Evolutionary conservation across 805 yeast species (phyloP), one percentile per base, ranked within the genome.

Genomic region (Metschnikowia borealis): DNA sequence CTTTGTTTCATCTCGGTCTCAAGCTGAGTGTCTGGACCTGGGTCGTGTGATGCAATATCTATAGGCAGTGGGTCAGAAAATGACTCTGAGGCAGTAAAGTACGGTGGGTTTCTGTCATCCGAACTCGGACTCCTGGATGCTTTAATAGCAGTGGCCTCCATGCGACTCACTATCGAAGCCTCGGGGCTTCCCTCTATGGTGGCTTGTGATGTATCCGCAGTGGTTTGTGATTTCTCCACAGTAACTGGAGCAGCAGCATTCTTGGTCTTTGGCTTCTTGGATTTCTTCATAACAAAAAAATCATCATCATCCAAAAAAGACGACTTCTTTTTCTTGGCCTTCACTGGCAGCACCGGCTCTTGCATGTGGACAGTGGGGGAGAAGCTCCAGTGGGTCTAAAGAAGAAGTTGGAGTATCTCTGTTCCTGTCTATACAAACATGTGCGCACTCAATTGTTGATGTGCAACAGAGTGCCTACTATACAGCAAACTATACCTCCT

Each of bases 261-360:
- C 33, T 42, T 21, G n/a, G 52, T 34, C 42, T 47, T 49, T n/a
- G 47, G 13, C 37, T 50, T 52, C 50, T 55, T 57, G 20, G 53
- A 46, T 31, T 52, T 50, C 46, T 56, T 57, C 41, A 65, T 49
- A 7, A 66, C 64, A 51, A 68, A 68, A 54, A 67, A 67, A 44
- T 68, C 72, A 48, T 68, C 71, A n/a, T 59, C 57, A 2, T 51
- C 57, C 17, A 55, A 44, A 26, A 55, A 44, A 3, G 54, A 50
- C 13, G 49, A 46, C 32, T 57, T 57, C 31, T 56, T 56, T 32
- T 49, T 49, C 33, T 43, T 48, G 15, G 49, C 31, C 37, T 47
- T 48, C 15, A 20, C 26, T 20, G 47, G 47, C 41, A 42, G 45
- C 11, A n/a, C 38, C 15, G 45, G 15, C 8, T 32, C 45, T 42